Percentiles rank a stretch among this genome's conserved stretches.
Evolutionary conservation across 306 rosid genomes (phyloP).

Genomic region (Sechiopsis laciniata): DNA sequence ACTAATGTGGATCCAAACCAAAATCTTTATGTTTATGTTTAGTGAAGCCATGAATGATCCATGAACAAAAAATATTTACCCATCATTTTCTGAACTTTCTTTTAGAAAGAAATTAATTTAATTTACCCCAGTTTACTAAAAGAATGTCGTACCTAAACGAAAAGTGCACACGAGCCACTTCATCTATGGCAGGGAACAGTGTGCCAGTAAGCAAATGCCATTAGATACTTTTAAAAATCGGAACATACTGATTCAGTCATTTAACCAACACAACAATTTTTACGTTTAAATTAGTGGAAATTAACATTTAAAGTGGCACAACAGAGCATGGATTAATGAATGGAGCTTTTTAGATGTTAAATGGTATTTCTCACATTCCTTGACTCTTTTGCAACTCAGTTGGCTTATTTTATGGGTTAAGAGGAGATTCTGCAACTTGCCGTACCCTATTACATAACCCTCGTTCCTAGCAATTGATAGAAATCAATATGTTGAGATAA

Average conservation of each 20-base stretch:
- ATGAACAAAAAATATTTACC: background rate
- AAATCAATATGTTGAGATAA: background rate
- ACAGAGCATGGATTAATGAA: background rate
- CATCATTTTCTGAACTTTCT: background rate
- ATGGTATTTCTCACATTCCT: slow-evolving; percentile 3
- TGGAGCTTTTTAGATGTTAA: background rate
- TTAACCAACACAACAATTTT: background rate
- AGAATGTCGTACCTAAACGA: background rate
- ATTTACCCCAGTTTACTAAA: background rate
- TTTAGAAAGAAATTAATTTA: background rate
- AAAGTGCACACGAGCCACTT: too few relatives aligned
- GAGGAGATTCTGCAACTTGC: background rate
- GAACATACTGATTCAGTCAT: background rate
- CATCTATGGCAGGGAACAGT: too few relatives aligned
- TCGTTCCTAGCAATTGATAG: background rate
- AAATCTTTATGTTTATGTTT: slow-evolving; percentile 5
- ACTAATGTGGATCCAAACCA: background rate
- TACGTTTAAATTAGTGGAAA: background rate
- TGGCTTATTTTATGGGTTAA: background rate
- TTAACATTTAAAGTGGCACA: too few relatives aligned
- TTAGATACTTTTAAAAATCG: background rate
- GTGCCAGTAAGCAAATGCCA: background rate
- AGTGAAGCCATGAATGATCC: background rate
- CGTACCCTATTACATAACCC: background rate
- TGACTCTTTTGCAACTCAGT: background rate